Evolutionary conservation across 768 basidiomycete species (phyloP).

Genomic region (Sistotremastrum suecicum): DNA sequence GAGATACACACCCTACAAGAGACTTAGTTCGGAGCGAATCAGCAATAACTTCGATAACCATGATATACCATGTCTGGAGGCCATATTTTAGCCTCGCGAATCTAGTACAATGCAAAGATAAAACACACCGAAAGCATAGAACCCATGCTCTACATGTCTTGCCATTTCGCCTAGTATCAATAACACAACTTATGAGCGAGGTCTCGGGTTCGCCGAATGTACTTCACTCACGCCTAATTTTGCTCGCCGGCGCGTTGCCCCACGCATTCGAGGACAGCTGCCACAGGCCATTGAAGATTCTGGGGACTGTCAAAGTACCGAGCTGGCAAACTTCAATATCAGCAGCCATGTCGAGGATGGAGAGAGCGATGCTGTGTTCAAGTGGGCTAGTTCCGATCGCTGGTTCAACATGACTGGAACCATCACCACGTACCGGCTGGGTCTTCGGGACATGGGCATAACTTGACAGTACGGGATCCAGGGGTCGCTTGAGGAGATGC

Average conservation of each 20-base stretch:
- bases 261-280: constrained; percentile 78
- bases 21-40: background rate
- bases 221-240: constrained; percentile 36
- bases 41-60: background rate
- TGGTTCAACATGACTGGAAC: no score
- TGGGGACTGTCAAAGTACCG: constrained; percentile 43
- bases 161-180: constrained; percentile 26
- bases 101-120: background rate
- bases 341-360: constrained; percentile 12
- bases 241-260: constrained; percentile 57
- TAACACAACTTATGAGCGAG: no score
- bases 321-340: constrained; percentile 34
- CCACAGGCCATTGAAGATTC: constrained; percentile 72
- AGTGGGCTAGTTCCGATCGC: no score
- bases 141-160: constrained; percentile 45
- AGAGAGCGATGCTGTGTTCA: background rate
- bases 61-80: constrained; percentile 37
- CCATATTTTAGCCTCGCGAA: constrained; percentile 1
- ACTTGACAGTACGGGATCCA: no score
- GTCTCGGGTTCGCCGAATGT: no score
- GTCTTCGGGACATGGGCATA: no score
- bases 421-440: no score
- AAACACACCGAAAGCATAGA: constrained; percentile 35
- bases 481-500: no score
- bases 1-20: constrained; percentile 1